A percentile compares a stretch with the other conserved stretches of the same genome.
Conservation (phyloP, 2,329 filamentous ascomycete genomes). For the Ophiocordyceps camponoti-floridani region DNA sequence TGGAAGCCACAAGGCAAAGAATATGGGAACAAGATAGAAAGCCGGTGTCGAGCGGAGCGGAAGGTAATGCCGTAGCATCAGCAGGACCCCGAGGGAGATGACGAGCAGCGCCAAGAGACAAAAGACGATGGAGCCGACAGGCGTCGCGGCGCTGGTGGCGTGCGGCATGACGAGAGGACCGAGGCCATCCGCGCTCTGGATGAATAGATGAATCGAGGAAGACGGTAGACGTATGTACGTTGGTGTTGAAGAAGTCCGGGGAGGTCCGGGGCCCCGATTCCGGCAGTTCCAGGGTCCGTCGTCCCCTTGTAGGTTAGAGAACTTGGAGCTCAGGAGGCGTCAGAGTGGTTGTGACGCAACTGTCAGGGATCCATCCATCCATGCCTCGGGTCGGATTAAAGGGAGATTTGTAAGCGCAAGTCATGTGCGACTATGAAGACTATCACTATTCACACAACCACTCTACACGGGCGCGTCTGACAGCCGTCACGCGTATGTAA, state of each 20-base stretch:
- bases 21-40: conserved; percentile 81
- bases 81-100: conserved; percentile 60
- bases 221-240: not conserved
- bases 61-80: conserved; percentile 78
- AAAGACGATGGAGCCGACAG: conserved; percentile 67
- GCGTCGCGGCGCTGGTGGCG: conserved; percentile 33
- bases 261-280: not conserved
- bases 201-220: not conserved
- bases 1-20: conserved; percentile 86
- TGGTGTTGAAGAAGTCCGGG: not conserved
- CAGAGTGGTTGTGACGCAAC: not conserved
- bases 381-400: not conserved
- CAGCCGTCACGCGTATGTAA: not conserved
- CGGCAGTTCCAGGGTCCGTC: not conserved
- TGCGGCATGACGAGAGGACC: conserved; percentile 28
- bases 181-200: conserved; percentile 7
- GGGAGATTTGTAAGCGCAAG: not conserved
- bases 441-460: not conserved
- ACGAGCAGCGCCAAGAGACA: conserved; percentile 51
- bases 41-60: conserved; percentile 79
- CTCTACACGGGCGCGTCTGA: not conserved
- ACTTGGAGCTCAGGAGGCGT: not conserved
- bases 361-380: not conserved
- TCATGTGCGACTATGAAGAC: not conserved
- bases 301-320: not conserved